Base-by-base conservation (phyloP, 306 rosid species). In the Inga laurina region DNA sequence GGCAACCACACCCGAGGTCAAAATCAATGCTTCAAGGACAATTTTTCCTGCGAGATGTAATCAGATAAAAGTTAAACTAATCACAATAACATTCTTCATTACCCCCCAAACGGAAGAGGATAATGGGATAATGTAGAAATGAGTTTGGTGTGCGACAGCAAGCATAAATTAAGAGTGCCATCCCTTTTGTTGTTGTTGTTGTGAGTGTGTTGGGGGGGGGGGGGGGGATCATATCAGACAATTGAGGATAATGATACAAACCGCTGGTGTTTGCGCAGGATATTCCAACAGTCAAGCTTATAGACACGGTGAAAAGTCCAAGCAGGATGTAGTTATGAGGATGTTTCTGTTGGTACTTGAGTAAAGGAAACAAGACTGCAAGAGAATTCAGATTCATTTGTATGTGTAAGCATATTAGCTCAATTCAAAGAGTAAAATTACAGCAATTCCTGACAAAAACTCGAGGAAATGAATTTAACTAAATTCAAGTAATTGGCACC, bases 21-120 rank as follows among this genome's bases (percentile, higher is more conserved):
- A 84, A 82, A 93, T 82, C 87, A 96, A 91, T 4, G 99, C 99
- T 89, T 96, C 97, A 62, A 96, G 98, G 62, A 96, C 99, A 82
- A 96, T 87, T 79, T 86, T 91, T 75, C 99, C 99, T 96, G 90
- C 86, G 34, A 48, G n/a, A 65, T 30, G 62, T 41, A 10, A 70
- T 78, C 62, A 72, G 45, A 54, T 56, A 21, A 56, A 56, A 7
- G 45, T 18, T 27, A 15, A 68, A 14, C 10, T 14, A 35, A 34
- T 35, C 72, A 43, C 5, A 3, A 1, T 19, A 44, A 3, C 16
- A 43, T 7, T 0, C 3, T 6, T 68, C 4, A 35, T 22, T 22
- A 22, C n/a, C 39, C 52, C 32, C 37, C 54, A 10, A n/a, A 8
- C 16, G n/a, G 76, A 72, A 44, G 30, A 10, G 21, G 56, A 32